Evolutionary conservation across 768 basidiomycete genomes (phyloP).

Genomic region (Amanita rubescens): DNA sequence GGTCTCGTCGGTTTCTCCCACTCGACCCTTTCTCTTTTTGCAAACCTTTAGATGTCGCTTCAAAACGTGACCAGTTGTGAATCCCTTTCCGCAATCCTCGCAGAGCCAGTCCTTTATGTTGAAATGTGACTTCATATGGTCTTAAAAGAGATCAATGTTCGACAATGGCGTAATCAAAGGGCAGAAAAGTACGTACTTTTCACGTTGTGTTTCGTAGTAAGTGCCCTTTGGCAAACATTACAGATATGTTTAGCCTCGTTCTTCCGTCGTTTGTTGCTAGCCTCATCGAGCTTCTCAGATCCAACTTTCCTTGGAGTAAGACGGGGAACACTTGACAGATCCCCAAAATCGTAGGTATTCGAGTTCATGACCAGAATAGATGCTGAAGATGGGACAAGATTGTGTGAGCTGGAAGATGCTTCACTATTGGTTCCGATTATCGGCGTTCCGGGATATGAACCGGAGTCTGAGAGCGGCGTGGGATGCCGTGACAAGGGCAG

Average conservation of each 20-base stretch:
- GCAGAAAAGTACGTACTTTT: neutral
- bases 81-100: neutral
- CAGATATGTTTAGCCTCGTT: slow-evolving; percentile 1
- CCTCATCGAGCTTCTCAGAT: slow-evolving; percentile 2
- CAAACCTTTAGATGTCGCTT: slow-evolving; percentile 1
- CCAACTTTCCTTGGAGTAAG: slow-evolving; percentile 2
- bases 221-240: neutral
- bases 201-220: slow-evolving; percentile 5
- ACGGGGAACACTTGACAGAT: neutral
- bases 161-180: neutral
- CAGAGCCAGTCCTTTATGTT: slow-evolving; percentile 1
- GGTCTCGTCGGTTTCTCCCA: neutral
- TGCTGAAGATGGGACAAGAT: neutral
- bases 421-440: neutral
- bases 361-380: slow-evolving; percentile 1
- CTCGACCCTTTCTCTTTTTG: neutral
- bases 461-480: neutral
- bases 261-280: slow-evolving; percentile 2
- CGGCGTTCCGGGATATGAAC: neutral
- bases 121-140: slow-evolving; percentile 2
- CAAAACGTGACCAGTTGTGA: neutral
- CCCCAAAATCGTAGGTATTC: neutral
- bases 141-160: neutral
- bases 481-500: neutral
- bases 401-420: neutral